Percentiles rank a stretch among this genome's conserved stretches.
Conservation (phyloP, 441 rosid genomes). For the Sinapis alba region DNA sequence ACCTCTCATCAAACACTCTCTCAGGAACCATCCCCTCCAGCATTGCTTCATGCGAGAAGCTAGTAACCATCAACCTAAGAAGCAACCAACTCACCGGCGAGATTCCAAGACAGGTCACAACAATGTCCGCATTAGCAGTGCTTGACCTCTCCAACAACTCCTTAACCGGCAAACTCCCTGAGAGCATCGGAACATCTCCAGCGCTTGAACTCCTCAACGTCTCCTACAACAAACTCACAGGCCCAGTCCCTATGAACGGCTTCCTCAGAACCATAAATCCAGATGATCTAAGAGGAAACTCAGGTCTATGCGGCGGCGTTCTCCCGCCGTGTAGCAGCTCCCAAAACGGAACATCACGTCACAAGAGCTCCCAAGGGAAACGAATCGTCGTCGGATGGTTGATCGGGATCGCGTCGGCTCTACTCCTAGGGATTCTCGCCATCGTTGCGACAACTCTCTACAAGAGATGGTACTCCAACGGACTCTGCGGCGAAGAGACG, state of each 20-base stretch:
- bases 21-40: slow-evolving; percentile 70
- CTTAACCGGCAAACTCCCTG: slow-evolving; percentile 67
- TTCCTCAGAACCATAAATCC: slow-evolving; percentile 69
- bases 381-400: slow-evolving; percentile 59
- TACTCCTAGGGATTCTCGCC: slow-evolving; percentile 51
- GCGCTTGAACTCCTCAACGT: slow-evolving; percentile 73
- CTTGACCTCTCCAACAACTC: slow-evolving; percentile 84
- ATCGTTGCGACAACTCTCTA: slow-evolving; percentile 45
- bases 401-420: slow-evolving; percentile 55
- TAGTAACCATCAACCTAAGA: slow-evolving; percentile 69
- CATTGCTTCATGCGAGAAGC: slow-evolving; percentile 80
- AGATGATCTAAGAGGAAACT: slow-evolving; percentile 64
- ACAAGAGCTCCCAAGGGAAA: slow-evolving; percentile 46
- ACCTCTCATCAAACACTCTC: slow-evolving; percentile 77
- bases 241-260: slow-evolving; percentile 78
- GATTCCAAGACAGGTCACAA: slow-evolving; percentile 66
- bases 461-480: slow-evolving; percentile 51
- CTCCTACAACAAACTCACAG: slow-evolving; percentile 74
- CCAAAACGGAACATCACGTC: slow-evolving; percentile 34
- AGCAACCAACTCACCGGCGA: slow-evolving; percentile 67
- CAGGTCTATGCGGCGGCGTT: slow-evolving; percentile 73
- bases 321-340: slow-evolving; percentile 62
- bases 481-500: slow-evolving; percentile 52
- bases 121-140: slow-evolving; percentile 80
- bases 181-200: slow-evolving; percentile 69